These are phyloP conservation scores for Diplodia corticola DNA, from an alignment of 2,329 filamentous ascomycete genomes.

Conservation along the genomic window DNA sequence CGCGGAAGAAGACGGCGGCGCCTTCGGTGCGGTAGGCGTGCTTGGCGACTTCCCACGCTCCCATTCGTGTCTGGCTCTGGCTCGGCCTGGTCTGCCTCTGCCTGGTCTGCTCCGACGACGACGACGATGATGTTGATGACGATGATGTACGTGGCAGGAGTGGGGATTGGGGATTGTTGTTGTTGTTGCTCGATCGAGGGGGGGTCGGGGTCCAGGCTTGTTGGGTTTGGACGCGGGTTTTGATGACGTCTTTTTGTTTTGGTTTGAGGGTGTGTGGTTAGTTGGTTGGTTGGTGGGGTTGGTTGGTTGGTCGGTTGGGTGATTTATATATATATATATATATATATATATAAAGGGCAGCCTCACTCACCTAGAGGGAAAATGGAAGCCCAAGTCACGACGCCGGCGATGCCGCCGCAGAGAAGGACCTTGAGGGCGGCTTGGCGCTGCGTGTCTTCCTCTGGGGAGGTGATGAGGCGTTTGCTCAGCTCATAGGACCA, in stretches of 20 bases:
- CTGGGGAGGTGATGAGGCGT: constrained; percentile 43
- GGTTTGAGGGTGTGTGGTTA: no score
- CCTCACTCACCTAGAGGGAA: constrained; percentile 65
- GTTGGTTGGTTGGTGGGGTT: no score
- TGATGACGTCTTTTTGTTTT: constrained; percentile 68
- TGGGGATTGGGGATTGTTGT: background rate
- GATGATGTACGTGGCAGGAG: background rate
- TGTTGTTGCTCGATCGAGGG: background rate
- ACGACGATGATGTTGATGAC: background rate
- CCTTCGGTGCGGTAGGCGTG: constrained; percentile 71
- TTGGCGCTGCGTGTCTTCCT: constrained; percentile 49
- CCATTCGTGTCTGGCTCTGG: constrained; percentile 44
- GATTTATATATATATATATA: no score
- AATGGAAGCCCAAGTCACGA: constrained; percentile 85
- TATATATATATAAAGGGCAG: no score
- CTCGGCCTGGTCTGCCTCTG: no score
- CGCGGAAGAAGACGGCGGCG: constrained; percentile 75
- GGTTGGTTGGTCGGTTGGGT: no score
- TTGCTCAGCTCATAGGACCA: constrained; percentile 84
- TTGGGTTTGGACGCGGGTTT: constrained; percentile 87
- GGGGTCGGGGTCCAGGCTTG: background rate
- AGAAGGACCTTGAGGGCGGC: constrained; percentile 67
- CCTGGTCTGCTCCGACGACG: no score
- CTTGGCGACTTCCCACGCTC: constrained; percentile 64
- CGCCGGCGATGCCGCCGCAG: constrained; percentile 83